phyloP scores from a whole-genome alignment of 23 red algal genomes.

The Gracilariopsis chorda region DNA sequence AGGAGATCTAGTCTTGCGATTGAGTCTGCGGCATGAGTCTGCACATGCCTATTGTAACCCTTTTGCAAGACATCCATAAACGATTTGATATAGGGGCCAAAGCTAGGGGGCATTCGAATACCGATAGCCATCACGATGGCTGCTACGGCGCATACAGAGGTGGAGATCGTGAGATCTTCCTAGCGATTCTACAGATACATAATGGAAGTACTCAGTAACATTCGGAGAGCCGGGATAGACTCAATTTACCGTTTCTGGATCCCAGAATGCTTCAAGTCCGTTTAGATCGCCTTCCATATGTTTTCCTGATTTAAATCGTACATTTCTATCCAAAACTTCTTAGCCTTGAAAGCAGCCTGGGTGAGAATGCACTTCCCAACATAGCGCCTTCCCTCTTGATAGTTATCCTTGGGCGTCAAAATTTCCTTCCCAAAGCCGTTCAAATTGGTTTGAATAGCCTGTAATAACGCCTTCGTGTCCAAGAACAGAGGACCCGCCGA shows the following conservation, averaged over 20 bases:
- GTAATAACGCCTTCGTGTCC: constrained; percentile 32
- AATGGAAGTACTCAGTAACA: constrained; percentile 59
- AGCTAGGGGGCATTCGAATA: constrained; percentile 11
- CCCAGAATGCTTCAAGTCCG: neutral
- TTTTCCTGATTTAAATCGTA: neutral
- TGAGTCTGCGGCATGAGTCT: constrained; percentile 16
- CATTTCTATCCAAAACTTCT: neutral
- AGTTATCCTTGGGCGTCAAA: neutral
- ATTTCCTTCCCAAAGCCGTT: neutral
- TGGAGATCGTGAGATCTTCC: neutral
- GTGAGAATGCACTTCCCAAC: neutral
- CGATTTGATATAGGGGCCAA: constrained; percentile 64
- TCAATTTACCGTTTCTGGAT: constrained; percentile 11
- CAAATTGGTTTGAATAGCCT: neutral
- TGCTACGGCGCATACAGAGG: constrained; percentile 29
- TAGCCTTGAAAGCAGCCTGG: neutral
- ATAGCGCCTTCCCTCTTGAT: neutral
- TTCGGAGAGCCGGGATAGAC: constrained; percentile 33
- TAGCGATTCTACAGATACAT: neutral
- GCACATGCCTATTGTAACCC: neutral
- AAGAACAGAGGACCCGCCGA: constrained; percentile 32
- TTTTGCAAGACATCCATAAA: constrained; percentile 18
- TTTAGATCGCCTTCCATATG: neutral
- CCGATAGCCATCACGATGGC: constrained; percentile 1
- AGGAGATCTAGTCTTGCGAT: constrained; percentile 15